A percentile compares a stretch with the other conserved stretches of the same genome.
Evolutionary conservation across 345 rosid genomes (phyloP).

Genomic region (Barbarea vulgaris): DNA sequence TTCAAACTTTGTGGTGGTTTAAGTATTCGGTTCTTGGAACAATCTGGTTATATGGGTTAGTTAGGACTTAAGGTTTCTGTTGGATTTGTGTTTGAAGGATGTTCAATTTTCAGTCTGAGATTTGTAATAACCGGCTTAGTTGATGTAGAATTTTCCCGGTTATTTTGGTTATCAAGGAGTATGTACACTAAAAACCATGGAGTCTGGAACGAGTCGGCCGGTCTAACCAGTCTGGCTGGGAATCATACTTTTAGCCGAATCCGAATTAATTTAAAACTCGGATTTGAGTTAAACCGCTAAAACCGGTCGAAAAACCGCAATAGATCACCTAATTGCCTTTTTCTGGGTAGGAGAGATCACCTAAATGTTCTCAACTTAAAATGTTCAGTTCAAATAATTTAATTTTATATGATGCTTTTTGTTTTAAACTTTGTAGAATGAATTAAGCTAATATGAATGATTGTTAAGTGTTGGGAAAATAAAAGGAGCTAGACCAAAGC

Average conservation of each 20-base stretch:
- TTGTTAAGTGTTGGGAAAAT: neutral
- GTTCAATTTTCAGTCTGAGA: neutral
- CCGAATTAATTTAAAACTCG: no score
- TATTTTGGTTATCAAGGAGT: neutral
- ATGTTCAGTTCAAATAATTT: neutral
- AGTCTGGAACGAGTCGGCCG: neutral
- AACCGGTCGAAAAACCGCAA: no score
- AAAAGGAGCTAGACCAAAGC: neutral
- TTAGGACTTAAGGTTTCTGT: no score
- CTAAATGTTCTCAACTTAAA: neutral
- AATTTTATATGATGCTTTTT: neutral
- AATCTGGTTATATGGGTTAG: no score
- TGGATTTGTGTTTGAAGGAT: neutral
- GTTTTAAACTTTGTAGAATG: neutral
- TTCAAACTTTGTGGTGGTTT: neutral
- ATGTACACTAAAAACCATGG: neutral
- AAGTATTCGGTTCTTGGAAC: neutral
- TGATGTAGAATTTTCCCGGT: neutral
- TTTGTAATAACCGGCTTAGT: neutral
- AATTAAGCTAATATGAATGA: neutral
- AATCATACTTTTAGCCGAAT: no score
- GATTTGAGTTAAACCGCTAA: no score
- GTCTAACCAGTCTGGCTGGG: neutral
- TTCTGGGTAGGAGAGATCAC: no score
- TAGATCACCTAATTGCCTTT: no score